phyloP scores from a whole-genome alignment of 306 rosid genomes.

The Corylus americana region DNA sequence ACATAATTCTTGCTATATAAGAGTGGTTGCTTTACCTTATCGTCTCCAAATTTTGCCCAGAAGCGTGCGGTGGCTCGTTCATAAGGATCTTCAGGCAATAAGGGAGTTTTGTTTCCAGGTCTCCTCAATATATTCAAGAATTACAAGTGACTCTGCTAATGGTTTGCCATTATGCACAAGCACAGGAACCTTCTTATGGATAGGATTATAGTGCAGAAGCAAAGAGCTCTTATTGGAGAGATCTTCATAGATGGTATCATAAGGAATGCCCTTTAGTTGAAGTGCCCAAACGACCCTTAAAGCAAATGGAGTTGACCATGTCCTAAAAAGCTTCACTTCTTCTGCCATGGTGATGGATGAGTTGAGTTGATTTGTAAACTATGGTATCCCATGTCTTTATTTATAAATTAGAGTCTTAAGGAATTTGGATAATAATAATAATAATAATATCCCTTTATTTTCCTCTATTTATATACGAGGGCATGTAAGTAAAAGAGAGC shows the following conservation, averaged over 20 bases:
- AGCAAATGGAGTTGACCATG: constrained; percentile 34
- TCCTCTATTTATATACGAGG: too few relatives aligned
- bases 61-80: constrained; percentile 31
- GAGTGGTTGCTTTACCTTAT: constrained; percentile 9
- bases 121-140: constrained; percentile 42
- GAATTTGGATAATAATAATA: too few relatives aligned
- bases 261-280: constrained; percentile 34
- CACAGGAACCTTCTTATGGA: constrained; percentile 34
- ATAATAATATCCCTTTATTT: too few relatives aligned
- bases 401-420: too few relatives aligned
- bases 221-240: constrained; percentile 36
- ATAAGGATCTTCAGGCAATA: constrained; percentile 30
- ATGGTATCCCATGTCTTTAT: background rate
- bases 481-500: too few relatives aligned
- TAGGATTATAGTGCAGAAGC: constrained; percentile 36
- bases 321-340: constrained; percentile 27
- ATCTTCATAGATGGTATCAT: constrained; percentile 37
- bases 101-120: constrained; percentile 34
- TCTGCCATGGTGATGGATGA: constrained; percentile 14
- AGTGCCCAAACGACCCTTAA: constrained; percentile 44
- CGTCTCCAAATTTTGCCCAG: constrained; percentile 40
- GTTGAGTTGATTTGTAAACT: background rate
- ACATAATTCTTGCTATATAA: too few relatives aligned
- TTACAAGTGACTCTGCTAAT: constrained; percentile 29
- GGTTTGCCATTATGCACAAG: constrained; percentile 37